Base-by-base conservation (phyloP, 2,329 filamentous ascomycete genomes). In the Trichophyton rubrum region DNA sequence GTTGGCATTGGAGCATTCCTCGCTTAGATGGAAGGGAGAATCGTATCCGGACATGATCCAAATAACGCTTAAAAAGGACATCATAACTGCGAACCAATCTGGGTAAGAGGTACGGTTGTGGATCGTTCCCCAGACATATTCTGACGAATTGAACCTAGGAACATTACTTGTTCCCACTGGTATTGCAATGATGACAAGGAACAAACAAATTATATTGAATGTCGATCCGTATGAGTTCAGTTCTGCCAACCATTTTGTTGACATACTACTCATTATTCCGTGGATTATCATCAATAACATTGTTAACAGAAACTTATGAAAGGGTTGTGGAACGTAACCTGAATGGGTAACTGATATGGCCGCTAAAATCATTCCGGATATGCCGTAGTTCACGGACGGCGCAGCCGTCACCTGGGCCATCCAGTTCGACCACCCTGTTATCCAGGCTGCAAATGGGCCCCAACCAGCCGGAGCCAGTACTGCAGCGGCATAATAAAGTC, bases 1-100 rank as follows among this genome's bases (percentile, higher is more conserved):
- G 65, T 82, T 84, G 30, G 87, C 86, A 66, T 89, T 89, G 62
- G 83, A 85, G 71, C 86, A 89, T 71, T 90, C 86, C 68, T 90
- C 86, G 2, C 83, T 80, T n/a, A 89, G 72, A 72, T 89, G 86
- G 70, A 89, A 89, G 0, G 85, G 82, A 0, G 80, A 80, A 70
- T 88, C 85, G 68, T 87, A 87, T 45, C 85, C 84, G 4, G 78
- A 78, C 79, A 85, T 85, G 3, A 84, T 86, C 84, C 84, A 87
- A 64, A 87, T 86, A 38, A 87, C 85, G 30, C 81, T 80, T 49
- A 87, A 80, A 69, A 89, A 90, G 22, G 80, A 83, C 85, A 89
- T 88, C 27, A 89, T 75, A 0, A 89, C 78, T 0, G 84, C 81
- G 20, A 89, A 75, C 17, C 86, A 86, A 59, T 84, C 78, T 0